Base-by-base conservation (phyloP, 2,329 filamentous ascomycete genomes). In the Aureobasidium pullulans region DNA sequence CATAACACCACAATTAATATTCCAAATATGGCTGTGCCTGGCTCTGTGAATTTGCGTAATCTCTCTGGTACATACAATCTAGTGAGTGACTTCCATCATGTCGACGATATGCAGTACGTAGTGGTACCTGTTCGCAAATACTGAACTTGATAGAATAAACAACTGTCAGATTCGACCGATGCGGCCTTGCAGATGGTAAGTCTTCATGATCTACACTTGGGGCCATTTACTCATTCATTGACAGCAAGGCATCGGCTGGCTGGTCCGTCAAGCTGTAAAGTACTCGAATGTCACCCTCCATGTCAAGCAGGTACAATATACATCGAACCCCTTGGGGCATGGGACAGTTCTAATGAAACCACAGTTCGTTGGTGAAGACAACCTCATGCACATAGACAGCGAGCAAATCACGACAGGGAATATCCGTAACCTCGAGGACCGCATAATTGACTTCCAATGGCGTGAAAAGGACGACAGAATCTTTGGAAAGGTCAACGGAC, bases 381-480 rank as follows among this genome's bases (percentile, higher is more conserved):
- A 65, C 57, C 36, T 63, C 5, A 57, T 60, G 52, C 84, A 87
- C 75, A 81, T 94, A 73, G 82, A 88, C 73, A 85, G 91, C 69
- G 81, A 84, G 60, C 90, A 95, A 76, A 77, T 81, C 48, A 78
- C 83, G 39, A 89, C 87, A 8, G 89, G 85, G 61, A 87, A 85
- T 59, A 77, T 95, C 63, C 85, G 84, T 66, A 91, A 80, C 16
- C 74, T 75, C 16, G 86, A 89, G 70, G 68, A 73, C 7, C 81
- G 86, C 49, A 73, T 69, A 1, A 72, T 87, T 2, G 79, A 87
- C 69, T 84, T 80, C 75, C 70, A 73, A 28, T 79, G 74, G 58
- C 85, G 87, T 66, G 81, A 83, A 63, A 89, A 92, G 77, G 76
- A 76, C 28, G 90, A 96, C 77, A 86, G 85, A 79, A 82, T 96